Evolutionary conservation across 1,284 basidiomycete genomes (phyloP).

Genomic region (Marasmius fiardii): DNA sequence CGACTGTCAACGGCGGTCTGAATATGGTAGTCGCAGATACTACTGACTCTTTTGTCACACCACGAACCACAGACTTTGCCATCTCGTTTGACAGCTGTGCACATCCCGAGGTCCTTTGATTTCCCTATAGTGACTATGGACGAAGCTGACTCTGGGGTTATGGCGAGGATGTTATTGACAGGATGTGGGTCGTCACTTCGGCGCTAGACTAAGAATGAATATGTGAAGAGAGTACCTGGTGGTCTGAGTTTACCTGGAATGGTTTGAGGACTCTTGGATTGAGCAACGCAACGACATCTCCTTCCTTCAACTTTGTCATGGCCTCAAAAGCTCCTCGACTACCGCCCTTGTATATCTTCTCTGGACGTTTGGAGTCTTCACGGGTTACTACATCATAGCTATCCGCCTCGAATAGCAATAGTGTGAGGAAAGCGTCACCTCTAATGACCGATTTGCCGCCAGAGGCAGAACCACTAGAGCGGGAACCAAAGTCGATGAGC

Average conservation of each 20-base stretch:
- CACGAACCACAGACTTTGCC: constrained; percentile 82
- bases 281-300: constrained; percentile 85
- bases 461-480: constrained; percentile 45
- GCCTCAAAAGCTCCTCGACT: constrained; percentile 91
- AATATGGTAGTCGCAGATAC: constrained; percentile 89
- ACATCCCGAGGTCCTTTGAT: constrained; percentile 84
- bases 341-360: constrained; percentile 80
- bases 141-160: constrained; percentile 81
- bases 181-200: constrained; percentile 66
- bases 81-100: constrained; percentile 72
- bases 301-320: constrained; percentile 81
- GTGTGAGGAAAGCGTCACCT: constrained; percentile 81
- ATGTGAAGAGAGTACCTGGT: not conserved
- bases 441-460: constrained; percentile 54
- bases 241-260: constrained; percentile 56
- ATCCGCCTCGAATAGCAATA: constrained; percentile 90
- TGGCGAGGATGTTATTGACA: constrained; percentile 76
- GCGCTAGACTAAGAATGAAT: constrained; percentile 29
- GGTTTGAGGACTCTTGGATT: constrained; percentile 89
- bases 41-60: constrained; percentile 81
- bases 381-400: constrained; percentile 48
- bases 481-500: constrained; percentile 77
- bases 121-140: constrained; percentile 85
- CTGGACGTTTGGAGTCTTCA: constrained; percentile 45
- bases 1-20: constrained; percentile 75